A percentile compares a stretch with the other conserved stretches of the same genome.
Evolutionary conservation across 2,329 filamentous ascomycete species (phyloP).

Genomic region (Colletotrichum sp.): DNA sequence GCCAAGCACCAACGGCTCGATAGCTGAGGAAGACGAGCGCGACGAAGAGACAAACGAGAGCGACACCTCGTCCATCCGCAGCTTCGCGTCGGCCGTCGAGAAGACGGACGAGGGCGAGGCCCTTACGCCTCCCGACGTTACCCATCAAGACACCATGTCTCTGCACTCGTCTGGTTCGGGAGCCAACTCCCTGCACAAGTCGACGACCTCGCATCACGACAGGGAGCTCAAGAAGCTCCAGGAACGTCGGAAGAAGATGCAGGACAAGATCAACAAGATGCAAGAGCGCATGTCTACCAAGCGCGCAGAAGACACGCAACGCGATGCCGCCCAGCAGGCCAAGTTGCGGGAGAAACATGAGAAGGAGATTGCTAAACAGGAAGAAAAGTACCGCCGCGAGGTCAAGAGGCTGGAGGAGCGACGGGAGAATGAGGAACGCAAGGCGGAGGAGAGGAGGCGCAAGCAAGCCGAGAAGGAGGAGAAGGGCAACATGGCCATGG

Average conservation of each 20-base stretch:
- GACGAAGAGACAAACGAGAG: slow-evolving; percentile 35
- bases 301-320: slow-evolving; percentile 51
- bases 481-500: slow-evolving; percentile 50
- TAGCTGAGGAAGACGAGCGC: slow-evolving; percentile 32
- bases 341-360: slow-evolving; percentile 70
- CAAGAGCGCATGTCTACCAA: slow-evolving; percentile 52
- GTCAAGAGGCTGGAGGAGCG: slow-evolving; percentile 69
- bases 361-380: slow-evolving; percentile 67
- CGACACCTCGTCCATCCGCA: slow-evolving; percentile 51
- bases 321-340: slow-evolving; percentile 55
- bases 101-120: slow-evolving; percentile 32
- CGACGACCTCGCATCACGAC: slow-evolving; percentile 50
- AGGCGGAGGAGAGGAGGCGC: slow-evolving; percentile 55
- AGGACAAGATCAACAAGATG: slow-evolving; percentile 65
- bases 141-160: slow-evolving; percentile 20
- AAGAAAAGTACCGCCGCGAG: slow-evolving; percentile 70
- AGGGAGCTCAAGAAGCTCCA: slow-evolving; percentile 71
- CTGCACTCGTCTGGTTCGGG: slow-evolving; percentile 44
- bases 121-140: slow-evolving; percentile 8
- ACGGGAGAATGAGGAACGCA: slow-evolving; percentile 65
- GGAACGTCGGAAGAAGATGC: slow-evolving; percentile 64
- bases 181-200: slow-evolving; percentile 21
- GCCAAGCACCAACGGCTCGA: slow-evolving; percentile 30
- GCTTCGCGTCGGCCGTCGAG: slow-evolving; percentile 55
- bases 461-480: slow-evolving; percentile 62